Base-by-base conservation (phyloP, 495 filamentous ascomycete species). In the Podospora pseudopauciseta region DNA sequence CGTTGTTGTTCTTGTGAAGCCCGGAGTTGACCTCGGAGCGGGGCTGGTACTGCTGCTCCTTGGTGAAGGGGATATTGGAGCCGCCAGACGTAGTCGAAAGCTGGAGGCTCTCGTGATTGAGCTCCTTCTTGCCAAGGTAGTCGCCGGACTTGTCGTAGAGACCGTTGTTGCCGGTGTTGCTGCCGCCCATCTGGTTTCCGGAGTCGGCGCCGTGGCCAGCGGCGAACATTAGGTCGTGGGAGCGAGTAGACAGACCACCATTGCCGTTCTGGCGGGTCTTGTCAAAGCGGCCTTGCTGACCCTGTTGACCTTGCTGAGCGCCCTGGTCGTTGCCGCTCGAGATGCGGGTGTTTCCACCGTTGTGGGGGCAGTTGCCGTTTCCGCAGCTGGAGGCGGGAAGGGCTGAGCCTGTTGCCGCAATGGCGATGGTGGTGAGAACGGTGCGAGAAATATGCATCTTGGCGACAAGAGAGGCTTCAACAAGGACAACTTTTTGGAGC, bases 381-480 rank as follows among this genome's bases (percentile, higher is more conserved):
- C 59, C 59, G 16, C 30, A 26, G 59, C 30, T 61, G 23, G 11
- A 61, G 4, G 59, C 30, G 59, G 59, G 59, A 11, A 63, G n/a
- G 61, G 61, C 61, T n/a, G 28, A 19, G 61, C 28, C 32, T 15
- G 61, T 44, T 9, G 61, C 61, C 61, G 61, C 28, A 7, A 63
- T 6, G 61, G 61, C 65, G 20, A 53, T 54, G 59, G 59, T 49
- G 59, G 59, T 49, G 32, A 49, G 30, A 13, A 63, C 61, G 4
- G 32, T 26, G 20, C 61, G 61, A 19, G 61, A 44, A 32, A 49
- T 39, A 63, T 63, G 61, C 61, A 63, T 63, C 20, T 61, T 61
- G 59, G 7, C 28, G 18, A 32, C 18, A 3, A 20, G 16, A 11
- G 6, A 39, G 34, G 11, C 34, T 39, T 39, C 6, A 39, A 39